Conservation (phyloP, 306 rosid species). For the Prinsepia uniflora region DNA sequence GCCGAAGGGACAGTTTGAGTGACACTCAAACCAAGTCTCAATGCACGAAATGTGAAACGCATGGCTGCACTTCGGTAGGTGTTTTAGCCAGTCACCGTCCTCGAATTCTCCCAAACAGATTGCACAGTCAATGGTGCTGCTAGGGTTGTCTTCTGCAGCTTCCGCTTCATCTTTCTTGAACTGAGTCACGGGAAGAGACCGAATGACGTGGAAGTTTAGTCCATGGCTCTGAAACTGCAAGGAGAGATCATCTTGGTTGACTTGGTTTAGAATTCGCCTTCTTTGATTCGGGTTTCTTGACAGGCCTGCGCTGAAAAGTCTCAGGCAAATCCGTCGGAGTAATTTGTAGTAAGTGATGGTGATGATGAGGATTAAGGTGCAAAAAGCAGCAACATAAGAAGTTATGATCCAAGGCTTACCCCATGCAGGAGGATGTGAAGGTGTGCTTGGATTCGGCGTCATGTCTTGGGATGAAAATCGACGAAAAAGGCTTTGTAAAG, state of each 20-base stretch:
- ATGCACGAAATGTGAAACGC: conserved; percentile 54
- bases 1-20: conserved; percentile 56
- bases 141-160: conserved; percentile 3
- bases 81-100: conserved; percentile 49
- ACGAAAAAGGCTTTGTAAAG: conserved; percentile 5
- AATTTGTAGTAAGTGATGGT: conserved; percentile 13
- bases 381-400: conserved; percentile 8
- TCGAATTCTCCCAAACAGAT: conserved; percentile 60
- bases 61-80: conserved; percentile 40
- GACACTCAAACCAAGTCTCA: conserved; percentile 43
- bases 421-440: background rate
- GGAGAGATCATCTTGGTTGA: conserved; percentile 25
- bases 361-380: conserved; percentile 17
- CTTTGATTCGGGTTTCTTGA: conserved; percentile 23
- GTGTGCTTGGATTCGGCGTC: conserved; percentile 7
- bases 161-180: conserved; percentile 37
- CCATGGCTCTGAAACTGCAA: conserved; percentile 36
- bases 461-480: too few relatives aligned
- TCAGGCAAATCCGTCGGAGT: background rate
- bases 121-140: conserved; percentile 34
- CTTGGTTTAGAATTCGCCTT: conserved; percentile 15
- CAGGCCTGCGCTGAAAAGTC: background rate
- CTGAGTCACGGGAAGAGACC: conserved; percentile 34
- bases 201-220: conserved; percentile 20
- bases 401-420: background rate